Base-by-base conservation (phyloP, 306 rosid species). In the Acacia crassicarpa region DNA sequence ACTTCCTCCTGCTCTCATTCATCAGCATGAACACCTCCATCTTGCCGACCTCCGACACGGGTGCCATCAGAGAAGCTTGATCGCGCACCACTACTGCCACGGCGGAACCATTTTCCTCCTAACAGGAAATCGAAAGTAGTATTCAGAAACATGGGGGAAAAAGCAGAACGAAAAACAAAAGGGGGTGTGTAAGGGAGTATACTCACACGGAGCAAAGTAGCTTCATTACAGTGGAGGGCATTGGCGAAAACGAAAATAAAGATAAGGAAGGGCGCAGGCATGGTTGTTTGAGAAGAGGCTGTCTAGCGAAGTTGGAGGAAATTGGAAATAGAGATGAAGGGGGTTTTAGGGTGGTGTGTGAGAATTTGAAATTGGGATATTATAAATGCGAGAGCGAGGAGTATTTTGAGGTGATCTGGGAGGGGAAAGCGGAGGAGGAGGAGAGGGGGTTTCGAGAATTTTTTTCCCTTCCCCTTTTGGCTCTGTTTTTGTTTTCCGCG, bases 1-100 rank as follows among this genome's bases (percentile, higher is more conserved):
- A 79, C 77, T 76, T 92, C 84, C 99, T 90, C 69, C 99, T 88
- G 66, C 93, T 91, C 63, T 90, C 97, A 84, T 90, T 93, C 94
- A 93, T 85, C 92, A 89, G 46, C 93, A 89, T 78, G 80, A 81
- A 75, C 90, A 81, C 84, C 87, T 84, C 88, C 88, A 83, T 73
- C 87, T 88, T 89, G 80, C 89, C 96, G 46, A 77, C 72, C 69
- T 90, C 97, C 84, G 91, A 63, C 65, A 90, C 44, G 5, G 99
- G 99, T 74, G 91, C 86, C 90, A 96, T 77, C 30, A 84, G 86
- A 41, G 71, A 62, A 66, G 35, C 67, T 15, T 14, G 41, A 63
- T 14, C 41, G 69, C n/a, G 11, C 48, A 51, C 27, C 77, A 1
- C 75, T 43, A 69, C 84, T 44, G 83, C 78, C n/a, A 35, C 27